Evolutionary conservation across 2,329 filamentous ascomycete genomes (phyloP).

Genomic region (Penicillium sp.): DNA sequence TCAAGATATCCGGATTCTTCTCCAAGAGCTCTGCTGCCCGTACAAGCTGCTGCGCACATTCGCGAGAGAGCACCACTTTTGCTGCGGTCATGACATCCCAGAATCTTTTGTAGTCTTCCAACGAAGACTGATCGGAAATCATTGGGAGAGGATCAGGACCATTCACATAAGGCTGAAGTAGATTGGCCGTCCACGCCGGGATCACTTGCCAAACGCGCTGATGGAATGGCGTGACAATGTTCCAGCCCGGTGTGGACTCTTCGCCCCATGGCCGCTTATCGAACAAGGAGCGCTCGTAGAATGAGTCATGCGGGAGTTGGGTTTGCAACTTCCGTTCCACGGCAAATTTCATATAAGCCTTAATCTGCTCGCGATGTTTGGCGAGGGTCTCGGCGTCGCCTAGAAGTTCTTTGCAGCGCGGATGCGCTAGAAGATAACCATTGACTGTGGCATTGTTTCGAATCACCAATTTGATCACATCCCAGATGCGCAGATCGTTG

Average conservation of each 20-base stretch:
- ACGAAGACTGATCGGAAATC: background rate
- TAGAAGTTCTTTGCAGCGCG: conserved; percentile 4
- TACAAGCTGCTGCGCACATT: conserved; percentile 8
- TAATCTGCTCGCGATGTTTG: background rate
- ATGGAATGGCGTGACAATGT: too few relatives aligned
- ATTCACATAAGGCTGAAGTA: too few relatives aligned
- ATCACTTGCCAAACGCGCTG: too few relatives aligned
- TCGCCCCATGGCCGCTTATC: too few relatives aligned
- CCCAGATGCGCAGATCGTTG: conserved; percentile 18
- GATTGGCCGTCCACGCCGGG: too few relatives aligned
- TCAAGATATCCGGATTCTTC: conserved; percentile 20
- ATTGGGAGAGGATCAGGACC: too few relatives aligned
- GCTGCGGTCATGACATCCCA: conserved; percentile 8
- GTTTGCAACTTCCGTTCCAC: too few relatives aligned
- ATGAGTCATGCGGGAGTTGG: too few relatives aligned
- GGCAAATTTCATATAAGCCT: too few relatives aligned
- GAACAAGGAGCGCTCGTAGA: too few relatives aligned
- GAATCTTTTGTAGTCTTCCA: conserved; percentile 1
- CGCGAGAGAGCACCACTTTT: conserved; percentile 1
- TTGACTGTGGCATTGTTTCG: conserved; percentile 8
- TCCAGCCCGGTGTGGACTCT: too few relatives aligned
- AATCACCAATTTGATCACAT: conserved; percentile 13
- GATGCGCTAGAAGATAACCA: conserved; percentile 8
- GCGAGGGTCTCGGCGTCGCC: conserved; percentile 1
- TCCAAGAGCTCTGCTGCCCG: conserved; percentile 17